phyloP scores from a whole-genome alignment of 2,329 filamentous ascomycete genomes.

The Colletotrichum musae region DNA sequence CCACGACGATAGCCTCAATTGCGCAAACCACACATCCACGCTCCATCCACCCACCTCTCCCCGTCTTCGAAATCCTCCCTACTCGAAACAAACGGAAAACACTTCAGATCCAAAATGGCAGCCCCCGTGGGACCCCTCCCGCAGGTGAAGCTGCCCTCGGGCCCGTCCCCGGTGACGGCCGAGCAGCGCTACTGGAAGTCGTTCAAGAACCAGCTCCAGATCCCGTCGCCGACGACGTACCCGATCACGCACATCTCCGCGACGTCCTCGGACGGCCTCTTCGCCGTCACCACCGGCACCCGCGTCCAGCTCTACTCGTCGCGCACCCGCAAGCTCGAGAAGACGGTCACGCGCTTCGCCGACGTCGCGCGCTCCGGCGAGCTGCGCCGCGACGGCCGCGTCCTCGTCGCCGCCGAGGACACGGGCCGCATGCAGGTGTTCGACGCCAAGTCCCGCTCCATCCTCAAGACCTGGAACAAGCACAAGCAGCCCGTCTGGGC shows the following conservation, averaged over 20 bases:
- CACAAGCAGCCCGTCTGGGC: constrained; percentile 96
- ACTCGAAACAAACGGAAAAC: not conserved
- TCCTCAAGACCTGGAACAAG: constrained; percentile 94
- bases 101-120: constrained; percentile 73
- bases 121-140: constrained; percentile 86
- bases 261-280: constrained; percentile 75
- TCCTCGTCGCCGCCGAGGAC: constrained; percentile 93
- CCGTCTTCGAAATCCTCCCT: not conserved
- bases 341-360: constrained; percentile 94
- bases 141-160: constrained; percentile 85
- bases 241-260: constrained; percentile 91
- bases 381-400: constrained; percentile 88
- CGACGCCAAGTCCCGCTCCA: constrained; percentile 88
- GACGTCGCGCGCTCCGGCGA: constrained; percentile 92
- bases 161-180: constrained; percentile 85
- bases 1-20: constrained; percentile 35
- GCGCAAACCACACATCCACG: not conserved
- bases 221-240: constrained; percentile 91
- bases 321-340: constrained; percentile 90
- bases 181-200: constrained; percentile 98
- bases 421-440: constrained; percentile 95
- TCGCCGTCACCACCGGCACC: constrained; percentile 94
- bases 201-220: constrained; percentile 91
- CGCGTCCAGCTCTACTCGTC: constrained; percentile 95
- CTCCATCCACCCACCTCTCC: not conserved